Evolutionary conservation across 1,284 basidiomycete species (phyloP), one percentile per base, ranked within the genome.

Genomic region (Fistulina hepatica): DNA sequence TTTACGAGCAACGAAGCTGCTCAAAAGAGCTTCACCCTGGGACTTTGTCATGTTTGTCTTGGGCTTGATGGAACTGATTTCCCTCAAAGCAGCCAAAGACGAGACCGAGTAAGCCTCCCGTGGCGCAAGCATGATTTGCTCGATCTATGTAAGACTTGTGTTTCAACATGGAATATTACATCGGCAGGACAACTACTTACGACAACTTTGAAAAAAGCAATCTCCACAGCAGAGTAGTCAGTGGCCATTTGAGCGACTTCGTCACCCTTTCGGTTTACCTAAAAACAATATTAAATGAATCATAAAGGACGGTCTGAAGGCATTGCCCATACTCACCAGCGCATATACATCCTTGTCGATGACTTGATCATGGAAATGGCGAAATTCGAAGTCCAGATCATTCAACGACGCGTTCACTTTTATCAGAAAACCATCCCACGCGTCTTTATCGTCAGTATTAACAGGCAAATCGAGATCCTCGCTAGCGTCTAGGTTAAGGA

Each of bases 61-160:
- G 0, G 73, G 61, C 50, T 76, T 78, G 28, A 84, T 59, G 22
- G 65, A 52, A 42, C 61, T 65, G 19, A 76, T 70, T 59, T 88
- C 83, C 36, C 80, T 73, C 24, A 88, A 62, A 0, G 88, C 86
- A 4, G 76, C 77, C 19, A 84, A 59, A 2, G 83, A 82, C 0
- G 81, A 78, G 4, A 90, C 66, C 5, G 79, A 84, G 54, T 70
- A 93, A 0, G 80, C 63, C 48, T 82, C 73, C 28, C 71, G 69
- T 6, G 79, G 74, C 7, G 88, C 81, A 10, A 81, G 67, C 70
- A 91, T 82, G 50, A 93, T 91, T 60, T 83, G 81, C 50, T 91
- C 83, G 28, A 93, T 69, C 88, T 92, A 48, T 13, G 2, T 30
- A 20, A 5, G 21, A 20, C n/a, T n/a, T n/a, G n/a, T n/a, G n/a